phyloP scores from a whole-genome alignment of 225 moss, liverwort and hornwort species.

The Marchantia paleacea region DNA sequence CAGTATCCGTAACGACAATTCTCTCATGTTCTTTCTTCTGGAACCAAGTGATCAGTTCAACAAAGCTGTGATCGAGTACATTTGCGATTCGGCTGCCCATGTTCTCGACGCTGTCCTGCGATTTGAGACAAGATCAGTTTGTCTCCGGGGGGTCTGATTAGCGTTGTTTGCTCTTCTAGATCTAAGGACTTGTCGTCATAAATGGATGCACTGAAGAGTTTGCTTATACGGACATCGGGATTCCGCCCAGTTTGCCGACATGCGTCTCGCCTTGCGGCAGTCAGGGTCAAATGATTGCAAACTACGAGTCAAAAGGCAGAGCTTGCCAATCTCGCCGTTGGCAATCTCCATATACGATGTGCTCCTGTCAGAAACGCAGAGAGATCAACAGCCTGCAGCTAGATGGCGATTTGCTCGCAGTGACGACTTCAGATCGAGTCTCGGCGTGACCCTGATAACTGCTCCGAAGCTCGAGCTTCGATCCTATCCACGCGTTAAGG shows the following conservation, averaged over 20 bases:
- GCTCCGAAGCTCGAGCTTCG: not conserved
- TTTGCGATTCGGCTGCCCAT: not conserved
- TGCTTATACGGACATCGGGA: not conserved
- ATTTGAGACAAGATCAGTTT: not conserved
- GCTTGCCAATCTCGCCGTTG: not conserved
- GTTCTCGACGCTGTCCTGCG: no score
- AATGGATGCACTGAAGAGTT: not conserved
- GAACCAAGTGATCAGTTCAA: not conserved
- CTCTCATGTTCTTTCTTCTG: not conserved
- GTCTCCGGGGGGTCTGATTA: not conserved
- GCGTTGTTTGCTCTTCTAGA: not conserved
- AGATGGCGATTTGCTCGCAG: no score
- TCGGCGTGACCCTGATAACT: not conserved
- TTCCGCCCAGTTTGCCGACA: not conserved
- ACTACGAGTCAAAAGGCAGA: not conserved
- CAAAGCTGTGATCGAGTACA: not conserved
- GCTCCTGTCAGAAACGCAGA: not conserved
- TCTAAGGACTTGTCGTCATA: no score
- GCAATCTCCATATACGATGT: not conserved
- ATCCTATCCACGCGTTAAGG: not conserved
- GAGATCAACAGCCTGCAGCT: not conserved
- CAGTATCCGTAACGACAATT: not conserved
- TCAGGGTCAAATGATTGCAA: not conserved
- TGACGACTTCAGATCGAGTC: not conserved
- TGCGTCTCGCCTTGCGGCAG: not conserved